These are phyloP conservation scores for Plectosphaerella plurivora DNA, from an alignment of 2,329 filamentous ascomycete genomes.

Conservation along the genomic window DNA sequence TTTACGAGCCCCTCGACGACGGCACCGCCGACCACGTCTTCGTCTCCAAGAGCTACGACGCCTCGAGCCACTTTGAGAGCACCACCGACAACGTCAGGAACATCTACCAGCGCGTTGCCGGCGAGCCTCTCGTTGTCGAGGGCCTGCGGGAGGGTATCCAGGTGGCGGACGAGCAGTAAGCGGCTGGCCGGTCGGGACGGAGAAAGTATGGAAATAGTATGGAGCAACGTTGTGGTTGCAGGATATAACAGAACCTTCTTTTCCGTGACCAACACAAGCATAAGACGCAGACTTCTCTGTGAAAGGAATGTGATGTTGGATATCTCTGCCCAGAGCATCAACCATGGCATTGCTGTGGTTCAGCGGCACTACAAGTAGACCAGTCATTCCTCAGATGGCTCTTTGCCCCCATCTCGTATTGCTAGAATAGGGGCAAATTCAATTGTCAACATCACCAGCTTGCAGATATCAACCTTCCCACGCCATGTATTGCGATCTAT, in stretches of 20 bases:
- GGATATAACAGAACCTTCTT: constrained; percentile 1
- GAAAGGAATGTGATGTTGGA: no score
- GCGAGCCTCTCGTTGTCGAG: constrained; percentile 83
- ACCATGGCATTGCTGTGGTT: no score
- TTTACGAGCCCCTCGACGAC: constrained; percentile 85
- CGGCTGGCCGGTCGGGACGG: background rate
- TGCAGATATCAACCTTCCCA: background rate
- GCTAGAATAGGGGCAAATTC: no score
- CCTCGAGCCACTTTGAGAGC: constrained; percentile 96
- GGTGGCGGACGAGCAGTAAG: constrained; percentile 62
- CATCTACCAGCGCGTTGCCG: constrained; percentile 79
- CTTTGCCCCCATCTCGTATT: no score
- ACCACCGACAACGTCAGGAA: constrained; percentile 87
- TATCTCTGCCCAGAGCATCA: no score
- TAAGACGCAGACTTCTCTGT: no score
- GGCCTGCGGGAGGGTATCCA: constrained; percentile 76
- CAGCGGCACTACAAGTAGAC: no score
- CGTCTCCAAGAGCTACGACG: constrained; percentile 98
- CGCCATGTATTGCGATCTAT: background rate
- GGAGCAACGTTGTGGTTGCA: background rate
- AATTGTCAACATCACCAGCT: no score
- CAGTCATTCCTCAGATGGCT: no score
- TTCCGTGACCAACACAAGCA: background rate
- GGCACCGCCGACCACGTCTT: constrained; percentile 88
- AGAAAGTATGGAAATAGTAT: background rate